Evolutionary conservation across 768 basidiomycete genomes (phyloP).

Genomic region (Xerocomus brunneocitrinus): DNA sequence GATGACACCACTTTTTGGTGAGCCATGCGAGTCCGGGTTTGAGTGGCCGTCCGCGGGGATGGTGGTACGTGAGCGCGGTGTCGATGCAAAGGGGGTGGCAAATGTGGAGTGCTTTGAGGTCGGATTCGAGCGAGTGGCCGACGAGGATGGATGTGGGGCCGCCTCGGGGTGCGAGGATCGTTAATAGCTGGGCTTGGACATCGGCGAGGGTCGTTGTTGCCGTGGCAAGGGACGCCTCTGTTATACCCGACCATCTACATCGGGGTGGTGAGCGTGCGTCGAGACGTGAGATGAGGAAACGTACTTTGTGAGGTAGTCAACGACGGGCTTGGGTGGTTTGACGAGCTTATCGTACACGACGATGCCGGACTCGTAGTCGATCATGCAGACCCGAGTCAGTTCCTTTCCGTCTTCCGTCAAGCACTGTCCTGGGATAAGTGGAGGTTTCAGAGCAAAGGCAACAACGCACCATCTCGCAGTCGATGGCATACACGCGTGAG

Average conservation of each 20-base stretch:
- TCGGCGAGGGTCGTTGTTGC: constrained; percentile 77
- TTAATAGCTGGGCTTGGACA: constrained; percentile 69
- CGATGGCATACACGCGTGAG: constrained; percentile 72
- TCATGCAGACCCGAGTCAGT: constrained; percentile 77
- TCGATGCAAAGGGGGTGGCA: constrained; percentile 87
- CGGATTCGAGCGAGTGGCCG: constrained; percentile 94
- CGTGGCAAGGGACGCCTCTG: constrained; percentile 57
- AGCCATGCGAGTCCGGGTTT: constrained; percentile 98
- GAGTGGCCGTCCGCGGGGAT: constrained; percentile 88
- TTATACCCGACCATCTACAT: constrained; percentile 89
- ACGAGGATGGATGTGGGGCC: constrained; percentile 71
- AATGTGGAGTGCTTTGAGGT: constrained; percentile 83
- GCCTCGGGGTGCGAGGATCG: constrained; percentile 50
- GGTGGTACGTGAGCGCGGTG: constrained; percentile 85
- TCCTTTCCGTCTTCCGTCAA: constrained; percentile 87
- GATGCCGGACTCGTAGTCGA: constrained; percentile 68
- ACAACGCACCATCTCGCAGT: constrained; percentile 89
- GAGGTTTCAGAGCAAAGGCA: background rate
- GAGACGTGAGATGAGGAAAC: background rate
- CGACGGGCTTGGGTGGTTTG: constrained; percentile 77
- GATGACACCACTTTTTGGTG: constrained; percentile 86
- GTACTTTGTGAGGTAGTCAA: constrained; percentile 91
- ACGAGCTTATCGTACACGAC: constrained; percentile 88
- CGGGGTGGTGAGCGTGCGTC: background rate
- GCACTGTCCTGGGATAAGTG: constrained; percentile 48